Conservation (phyloP, 1,139 yeast species). For the Pichia kudriavzevii region DNA sequence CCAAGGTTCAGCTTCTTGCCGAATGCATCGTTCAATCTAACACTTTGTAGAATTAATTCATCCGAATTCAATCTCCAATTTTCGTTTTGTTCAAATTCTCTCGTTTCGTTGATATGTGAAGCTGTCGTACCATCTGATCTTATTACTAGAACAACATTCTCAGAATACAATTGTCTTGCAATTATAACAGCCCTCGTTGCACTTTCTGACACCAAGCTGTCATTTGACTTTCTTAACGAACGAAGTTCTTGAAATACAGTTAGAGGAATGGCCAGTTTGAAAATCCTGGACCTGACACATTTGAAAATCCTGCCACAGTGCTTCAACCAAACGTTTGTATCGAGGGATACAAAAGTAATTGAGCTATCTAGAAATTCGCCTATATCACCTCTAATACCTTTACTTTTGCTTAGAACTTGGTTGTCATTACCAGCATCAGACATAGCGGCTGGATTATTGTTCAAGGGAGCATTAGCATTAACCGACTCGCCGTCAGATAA, state of each 20-base stretch:
- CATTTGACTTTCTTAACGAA: constrained; percentile 65
- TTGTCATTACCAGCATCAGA: constrained; percentile 12
- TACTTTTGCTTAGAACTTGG: not conserved
- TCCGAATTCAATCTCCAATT: constrained; percentile 56
- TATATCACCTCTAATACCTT: constrained; percentile 23
- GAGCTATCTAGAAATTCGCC: constrained; percentile 43
- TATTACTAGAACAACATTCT: constrained; percentile 38
- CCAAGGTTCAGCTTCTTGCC: constrained; percentile 24
- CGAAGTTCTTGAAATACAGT: constrained; percentile 74
- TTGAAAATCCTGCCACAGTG: constrained; percentile 73
- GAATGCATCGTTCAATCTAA: constrained; percentile 32
- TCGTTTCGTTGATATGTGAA: constrained; percentile 45
- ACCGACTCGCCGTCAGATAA: constrained; percentile 13
- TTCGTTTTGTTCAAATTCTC: constrained; percentile 57
- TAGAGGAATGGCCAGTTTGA: constrained; percentile 56
- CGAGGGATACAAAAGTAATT: constrained; percentile 56
- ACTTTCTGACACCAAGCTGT: constrained; percentile 70
- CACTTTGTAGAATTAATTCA: constrained; percentile 51
- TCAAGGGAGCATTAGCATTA: constrained; percentile 10
- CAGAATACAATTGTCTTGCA: constrained; percentile 56
- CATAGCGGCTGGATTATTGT: constrained; percentile 1
- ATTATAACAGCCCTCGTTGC: constrained; percentile 75
- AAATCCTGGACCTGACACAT: constrained; percentile 53
- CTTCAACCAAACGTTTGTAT: constrained; percentile 75
- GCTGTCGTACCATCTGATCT: constrained; percentile 54